Conservation (phyloP, 202 grass and related monocot species). For the Setaria italica region DNA sequence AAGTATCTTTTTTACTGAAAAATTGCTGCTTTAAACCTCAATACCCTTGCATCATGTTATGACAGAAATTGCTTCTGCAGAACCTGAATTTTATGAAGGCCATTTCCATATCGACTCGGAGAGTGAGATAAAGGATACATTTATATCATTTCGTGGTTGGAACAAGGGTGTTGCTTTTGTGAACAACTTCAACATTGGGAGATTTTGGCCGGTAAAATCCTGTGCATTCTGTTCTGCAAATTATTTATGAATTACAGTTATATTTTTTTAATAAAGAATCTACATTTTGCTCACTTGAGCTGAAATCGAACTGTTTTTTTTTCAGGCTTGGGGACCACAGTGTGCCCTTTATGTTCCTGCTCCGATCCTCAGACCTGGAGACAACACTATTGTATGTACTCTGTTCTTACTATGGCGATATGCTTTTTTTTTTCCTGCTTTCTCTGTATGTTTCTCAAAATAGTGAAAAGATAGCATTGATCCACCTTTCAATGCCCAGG, state of each 20-base stretch:
- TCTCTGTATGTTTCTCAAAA: not conserved
- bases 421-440: not conserved
- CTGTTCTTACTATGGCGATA: constrained; percentile 11
- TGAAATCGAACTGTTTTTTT: constrained; percentile 43
- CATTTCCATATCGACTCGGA: constrained; percentile 63
- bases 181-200: constrained; percentile 94
- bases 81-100: constrained; percentile 77
- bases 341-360: constrained; percentile 90
- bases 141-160: constrained; percentile 95
- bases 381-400: constrained; percentile 75
- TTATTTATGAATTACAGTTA: constrained; percentile 13
- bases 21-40: not conserved
- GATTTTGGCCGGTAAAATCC: constrained; percentile 93
- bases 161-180: constrained; percentile 96
- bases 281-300: constrained; percentile 36
- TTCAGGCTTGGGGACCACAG: constrained; percentile 78
- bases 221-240: constrained; percentile 9
- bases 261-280: constrained; percentile 2
- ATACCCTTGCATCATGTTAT: constrained; percentile 17
- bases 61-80: constrained; percentile 55
- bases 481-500: not conserved
- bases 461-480: not conserved
- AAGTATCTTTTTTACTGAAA: not conserved
- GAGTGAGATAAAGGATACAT: constrained; percentile 77
- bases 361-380: constrained; percentile 74